Evolutionary conservation across 2,329 filamentous ascomycete species (phyloP).

Genomic region (Fusarium sororula): DNA sequence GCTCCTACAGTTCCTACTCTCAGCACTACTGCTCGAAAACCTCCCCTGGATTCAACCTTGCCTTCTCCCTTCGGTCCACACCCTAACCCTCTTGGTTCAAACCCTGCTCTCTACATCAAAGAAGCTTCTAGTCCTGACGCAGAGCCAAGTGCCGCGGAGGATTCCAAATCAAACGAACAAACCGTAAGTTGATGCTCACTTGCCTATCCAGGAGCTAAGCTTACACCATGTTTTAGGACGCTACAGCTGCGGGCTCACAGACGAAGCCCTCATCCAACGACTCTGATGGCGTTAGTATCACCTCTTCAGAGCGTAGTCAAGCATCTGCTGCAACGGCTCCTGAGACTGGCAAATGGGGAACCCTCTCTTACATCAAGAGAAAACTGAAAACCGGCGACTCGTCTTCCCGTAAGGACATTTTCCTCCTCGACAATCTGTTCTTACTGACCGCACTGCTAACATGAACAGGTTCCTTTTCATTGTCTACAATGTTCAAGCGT

Average conservation of each 20-base stretch:
- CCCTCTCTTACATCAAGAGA: background rate
- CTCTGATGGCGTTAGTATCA: background rate
- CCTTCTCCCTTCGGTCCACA: background rate
- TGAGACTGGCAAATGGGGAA: background rate
- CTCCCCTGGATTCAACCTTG: background rate
- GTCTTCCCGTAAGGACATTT: conserved; percentile 1
- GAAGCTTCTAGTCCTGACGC: background rate
- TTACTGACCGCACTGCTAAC: background rate
- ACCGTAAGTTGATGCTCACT: background rate
- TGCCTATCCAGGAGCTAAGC: background rate
- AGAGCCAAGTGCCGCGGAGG: background rate
- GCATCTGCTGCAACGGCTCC: background rate
- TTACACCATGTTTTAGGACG: background rate
- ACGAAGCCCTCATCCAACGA: background rate
- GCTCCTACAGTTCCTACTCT: background rate
- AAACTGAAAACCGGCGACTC: background rate
- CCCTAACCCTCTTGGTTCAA: background rate
- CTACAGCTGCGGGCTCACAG: background rate
- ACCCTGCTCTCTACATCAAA: background rate
- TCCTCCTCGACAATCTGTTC: rapidly evolving
- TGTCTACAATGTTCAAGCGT: background rate
- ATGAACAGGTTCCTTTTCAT: conserved; percentile 6
- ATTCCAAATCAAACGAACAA: background rate
- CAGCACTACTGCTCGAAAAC: background rate
- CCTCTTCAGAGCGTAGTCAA: background rate